phyloP scores from a whole-genome alignment of 805 yeast species.

The Teunomyces pallodes region DNA sequence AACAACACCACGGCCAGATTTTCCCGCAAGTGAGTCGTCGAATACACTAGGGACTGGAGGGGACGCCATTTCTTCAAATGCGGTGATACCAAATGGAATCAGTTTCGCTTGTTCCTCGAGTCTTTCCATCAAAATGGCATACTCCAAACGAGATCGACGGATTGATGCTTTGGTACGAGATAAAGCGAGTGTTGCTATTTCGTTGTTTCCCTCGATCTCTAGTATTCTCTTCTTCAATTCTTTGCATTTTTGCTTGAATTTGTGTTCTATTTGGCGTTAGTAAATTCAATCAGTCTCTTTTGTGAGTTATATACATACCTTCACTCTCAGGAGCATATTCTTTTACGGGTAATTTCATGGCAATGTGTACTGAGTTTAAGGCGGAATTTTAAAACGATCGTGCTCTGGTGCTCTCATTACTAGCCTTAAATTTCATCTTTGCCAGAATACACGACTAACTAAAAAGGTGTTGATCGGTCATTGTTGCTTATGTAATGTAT shows the following conservation, averaged over 20 bases:
- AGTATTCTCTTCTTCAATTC: constrained; percentile 67
- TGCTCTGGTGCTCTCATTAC: neutral
- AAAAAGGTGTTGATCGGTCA: neutral
- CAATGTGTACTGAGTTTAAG: neutral
- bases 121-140: constrained; percentile 74
- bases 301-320: constrained; percentile 27
- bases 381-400: neutral
- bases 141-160: constrained; percentile 77
- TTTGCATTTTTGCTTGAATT: constrained; percentile 62
- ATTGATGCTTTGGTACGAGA: constrained; percentile 74
- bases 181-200: constrained; percentile 69
- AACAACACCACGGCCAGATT: constrained; percentile 12
- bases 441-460: constrained; percentile 5
- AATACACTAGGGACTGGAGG: constrained; percentile 39
- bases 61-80: constrained; percentile 35
- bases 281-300: neutral
- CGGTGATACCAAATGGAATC: constrained; percentile 21
- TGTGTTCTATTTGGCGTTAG: constrained; percentile 25
- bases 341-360: constrained; percentile 9
- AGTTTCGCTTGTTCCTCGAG: constrained; percentile 56
- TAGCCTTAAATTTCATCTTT: neutral
- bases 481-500: neutral
- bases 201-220: constrained; percentile 76
- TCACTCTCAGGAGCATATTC: constrained; percentile 38
- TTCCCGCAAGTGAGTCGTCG: constrained; percentile 29